These are phyloP conservation scores for Cladorrhinum samala DNA, from an alignment of 495 filamentous ascomycete species.

Conservation along the genomic window DNA sequence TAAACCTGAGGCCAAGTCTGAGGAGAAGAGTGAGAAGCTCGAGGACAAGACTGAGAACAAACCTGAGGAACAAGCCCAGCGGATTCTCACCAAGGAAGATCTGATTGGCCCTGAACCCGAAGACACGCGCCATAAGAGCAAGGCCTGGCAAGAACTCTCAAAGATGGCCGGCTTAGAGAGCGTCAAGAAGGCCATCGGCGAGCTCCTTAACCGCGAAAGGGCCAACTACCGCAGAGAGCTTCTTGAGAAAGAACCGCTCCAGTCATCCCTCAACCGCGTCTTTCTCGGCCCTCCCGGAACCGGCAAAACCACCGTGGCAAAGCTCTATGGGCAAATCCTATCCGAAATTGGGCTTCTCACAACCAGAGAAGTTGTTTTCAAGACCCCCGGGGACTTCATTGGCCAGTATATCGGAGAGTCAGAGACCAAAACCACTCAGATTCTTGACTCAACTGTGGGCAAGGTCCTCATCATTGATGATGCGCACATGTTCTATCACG, in stretches of 20 bases:
- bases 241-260: conserved; percentile 47
- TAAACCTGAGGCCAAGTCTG: background rate
- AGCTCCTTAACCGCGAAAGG: conserved; percentile 44
- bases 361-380: conserved; percentile 58
- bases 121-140: conserved; percentile 31
- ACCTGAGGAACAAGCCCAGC: background rate
- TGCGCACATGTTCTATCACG: conserved; percentile 43
- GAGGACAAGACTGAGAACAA: conserved; percentile 1
- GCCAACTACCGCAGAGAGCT: conserved; percentile 58
- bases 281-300: conserved; percentile 68
- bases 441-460: conserved; percentile 56
- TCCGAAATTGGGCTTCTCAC: conserved; percentile 53
- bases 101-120: conserved; percentile 56
- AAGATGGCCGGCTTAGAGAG: conserved; percentile 47
- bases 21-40: background rate
- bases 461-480: conserved; percentile 73
- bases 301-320: conserved; percentile 71
- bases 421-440: conserved; percentile 59
- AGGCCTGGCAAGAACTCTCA: conserved; percentile 52
- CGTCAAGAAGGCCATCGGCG: conserved; percentile 51
- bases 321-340: conserved; percentile 61
- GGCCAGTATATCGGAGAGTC: conserved; percentile 56
- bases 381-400: conserved; percentile 64
- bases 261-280: conserved; percentile 57
- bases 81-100: conserved; percentile 46